Evolutionary conservation across 106 monocot genomes (phyloP).

Genomic region (Acanthochlamys bracteata): DNA sequence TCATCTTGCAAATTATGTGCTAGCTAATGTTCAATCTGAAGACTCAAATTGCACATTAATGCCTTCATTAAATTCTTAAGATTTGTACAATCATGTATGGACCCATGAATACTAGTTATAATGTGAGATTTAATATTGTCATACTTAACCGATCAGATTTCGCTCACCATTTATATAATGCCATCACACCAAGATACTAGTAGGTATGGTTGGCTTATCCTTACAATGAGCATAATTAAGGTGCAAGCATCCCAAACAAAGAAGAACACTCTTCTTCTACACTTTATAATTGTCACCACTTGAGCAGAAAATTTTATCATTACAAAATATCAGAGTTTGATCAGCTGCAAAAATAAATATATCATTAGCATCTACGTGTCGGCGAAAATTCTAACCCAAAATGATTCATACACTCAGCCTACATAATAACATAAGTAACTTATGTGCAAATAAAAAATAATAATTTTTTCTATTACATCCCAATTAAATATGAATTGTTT

Average conservation of each 20-base stretch:
- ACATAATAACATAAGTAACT: too few species aligned
- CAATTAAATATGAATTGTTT: too few species aligned
- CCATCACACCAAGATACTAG: neutral
- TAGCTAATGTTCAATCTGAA: conserved; percentile 1
- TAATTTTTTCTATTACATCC: too few species aligned
- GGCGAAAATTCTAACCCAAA: too few species aligned
- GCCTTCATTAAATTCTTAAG: neutral
- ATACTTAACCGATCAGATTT: conserved; percentile 6
- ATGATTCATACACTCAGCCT: too few species aligned
- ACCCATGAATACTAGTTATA: neutral
- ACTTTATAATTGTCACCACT: too few species aligned
- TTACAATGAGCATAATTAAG: neutral
- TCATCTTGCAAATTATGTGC: conserved; percentile 1
- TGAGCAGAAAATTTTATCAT: too few species aligned
- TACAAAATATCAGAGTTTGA: too few species aligned
- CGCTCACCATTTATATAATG: conserved; percentile 5
- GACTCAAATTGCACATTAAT: conserved; percentile 4
- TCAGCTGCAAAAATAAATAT: too few species aligned
- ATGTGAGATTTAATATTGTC: conserved; percentile 1
- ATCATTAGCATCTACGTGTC: too few species aligned
- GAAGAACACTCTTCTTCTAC: neutral
- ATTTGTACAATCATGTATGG: neutral
- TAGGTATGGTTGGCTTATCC: neutral
- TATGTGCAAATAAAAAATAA: too few species aligned
- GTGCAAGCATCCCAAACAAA: neutral